Conservation (phyloP, 192 early-diverging fungal genomes). For the Backusella circina region DNA sequence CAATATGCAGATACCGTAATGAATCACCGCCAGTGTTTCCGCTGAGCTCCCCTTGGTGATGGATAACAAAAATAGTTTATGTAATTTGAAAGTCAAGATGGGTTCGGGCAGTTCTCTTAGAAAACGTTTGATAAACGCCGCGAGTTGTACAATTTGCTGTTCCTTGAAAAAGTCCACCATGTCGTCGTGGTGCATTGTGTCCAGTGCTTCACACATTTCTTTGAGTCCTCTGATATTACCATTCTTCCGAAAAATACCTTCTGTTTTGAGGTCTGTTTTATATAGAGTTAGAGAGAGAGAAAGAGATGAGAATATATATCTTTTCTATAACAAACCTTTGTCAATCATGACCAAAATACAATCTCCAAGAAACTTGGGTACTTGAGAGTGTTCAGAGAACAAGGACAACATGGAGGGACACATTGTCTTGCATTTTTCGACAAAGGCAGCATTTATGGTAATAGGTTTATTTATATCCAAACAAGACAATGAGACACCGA, state of each 20-base stretch:
- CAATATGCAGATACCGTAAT: slow-evolving; percentile 15
- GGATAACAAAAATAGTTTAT: slow-evolving; percentile 23
- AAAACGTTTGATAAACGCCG: slow-evolving; percentile 17
- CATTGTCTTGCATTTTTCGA: not conserved
- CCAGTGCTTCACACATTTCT: slow-evolving; percentile 10
- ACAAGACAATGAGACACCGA: slow-evolving; percentile 1
- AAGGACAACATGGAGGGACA: not conserved
- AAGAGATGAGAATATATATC: not conserved
- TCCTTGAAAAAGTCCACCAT: slow-evolving; percentile 23
- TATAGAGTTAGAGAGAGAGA: not conserved
- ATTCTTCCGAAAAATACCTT: slow-evolving; percentile 25
- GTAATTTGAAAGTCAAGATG: slow-evolving; percentile 9
- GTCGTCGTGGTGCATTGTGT: not conserved
- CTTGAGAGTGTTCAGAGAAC: not conserved
- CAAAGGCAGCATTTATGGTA: not conserved
- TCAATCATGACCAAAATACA: slow-evolving; percentile 6
- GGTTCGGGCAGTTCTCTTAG: slow-evolving; percentile 18
- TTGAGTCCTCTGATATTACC: slow-evolving; percentile 23
- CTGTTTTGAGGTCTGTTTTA: slow-evolving; percentile 30
- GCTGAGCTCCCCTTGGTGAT: not conserved
- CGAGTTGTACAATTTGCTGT: slow-evolving; percentile 13
- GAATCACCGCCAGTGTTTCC: slow-evolving; percentile 7
- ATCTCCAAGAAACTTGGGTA: not conserved
- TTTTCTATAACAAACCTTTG: not conserved
- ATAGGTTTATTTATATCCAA: not conserved